These are phyloP conservation scores for Hemisphaericaspora xylofermentans DNA, from an alignment of 1,139 yeast species.

Conservation along the genomic window DNA sequence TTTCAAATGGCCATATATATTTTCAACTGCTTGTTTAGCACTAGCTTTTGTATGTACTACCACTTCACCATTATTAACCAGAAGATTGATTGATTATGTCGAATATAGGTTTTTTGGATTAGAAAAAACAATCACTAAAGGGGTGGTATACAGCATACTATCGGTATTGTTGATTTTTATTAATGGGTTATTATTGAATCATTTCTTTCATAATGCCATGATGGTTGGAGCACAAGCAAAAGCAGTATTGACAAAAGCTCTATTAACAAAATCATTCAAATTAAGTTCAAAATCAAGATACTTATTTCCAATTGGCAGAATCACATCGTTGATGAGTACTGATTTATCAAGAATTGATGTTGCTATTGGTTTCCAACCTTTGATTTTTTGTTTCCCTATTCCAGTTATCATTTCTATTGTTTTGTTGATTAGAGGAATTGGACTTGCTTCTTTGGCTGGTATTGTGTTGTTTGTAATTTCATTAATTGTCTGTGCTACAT, in stretches of 20 bases:
- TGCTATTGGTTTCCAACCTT: constrained; percentile 48
- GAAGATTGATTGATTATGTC: constrained; percentile 41
- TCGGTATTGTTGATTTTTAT: constrained; percentile 39
- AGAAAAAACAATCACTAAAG: constrained; percentile 33
- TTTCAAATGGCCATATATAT: constrained; percentile 37
- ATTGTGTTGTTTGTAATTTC: constrained; percentile 44
- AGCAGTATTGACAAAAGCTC: constrained; percentile 40
- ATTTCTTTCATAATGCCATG: constrained; percentile 46
- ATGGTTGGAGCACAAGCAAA: constrained; percentile 48
- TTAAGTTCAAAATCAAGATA: constrained; percentile 35
- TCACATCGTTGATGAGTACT: constrained; percentile 45
- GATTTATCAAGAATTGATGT: constrained; percentile 48
- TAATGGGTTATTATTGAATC: constrained; percentile 45
- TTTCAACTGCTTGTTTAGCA: constrained; percentile 35
- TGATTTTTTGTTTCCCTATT: constrained; percentile 45
- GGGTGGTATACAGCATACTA: constrained; percentile 44
- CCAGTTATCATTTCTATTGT: constrained; percentile 43
- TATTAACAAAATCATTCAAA: constrained; percentile 40
- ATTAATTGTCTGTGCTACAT: constrained; percentile 35
- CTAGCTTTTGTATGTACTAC: constrained; percentile 40
- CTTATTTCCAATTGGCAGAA: constrained; percentile 39
- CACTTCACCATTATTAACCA: constrained; percentile 43
- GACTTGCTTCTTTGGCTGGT: constrained; percentile 44
- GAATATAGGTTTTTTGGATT: constrained; percentile 37
- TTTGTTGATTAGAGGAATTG: constrained; percentile 35